Percentiles rank a stretch among this genome's conserved stretches.
phyloP scores from a whole-genome alignment of 2,329 filamentous ascomycete species.

The Aspergillus quadrilineatus region DNA sequence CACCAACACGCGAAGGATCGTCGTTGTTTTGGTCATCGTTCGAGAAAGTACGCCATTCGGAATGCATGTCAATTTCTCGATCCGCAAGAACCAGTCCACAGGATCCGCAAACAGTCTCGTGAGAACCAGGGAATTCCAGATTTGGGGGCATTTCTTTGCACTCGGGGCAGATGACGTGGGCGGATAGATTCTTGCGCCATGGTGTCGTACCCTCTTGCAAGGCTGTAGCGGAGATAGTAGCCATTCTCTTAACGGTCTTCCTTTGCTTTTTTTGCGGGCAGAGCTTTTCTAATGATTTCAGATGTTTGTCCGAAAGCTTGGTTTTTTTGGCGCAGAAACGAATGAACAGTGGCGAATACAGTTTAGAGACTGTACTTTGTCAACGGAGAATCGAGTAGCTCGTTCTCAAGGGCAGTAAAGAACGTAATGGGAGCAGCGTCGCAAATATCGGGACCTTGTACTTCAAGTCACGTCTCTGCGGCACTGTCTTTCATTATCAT shows the following conservation, averaged over 20 bases:
- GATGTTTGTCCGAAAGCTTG: constrained; percentile 45
- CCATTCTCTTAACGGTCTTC: constrained; percentile 35
- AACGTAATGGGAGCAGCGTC: constrained; percentile 25
- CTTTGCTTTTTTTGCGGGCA: constrained; percentile 34
- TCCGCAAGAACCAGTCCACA: constrained; percentile 90
- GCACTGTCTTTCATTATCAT: constrained; percentile 33
- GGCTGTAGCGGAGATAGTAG: constrained; percentile 36
- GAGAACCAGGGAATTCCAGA: constrained; percentile 87
- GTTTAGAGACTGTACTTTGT: constrained; percentile 53
- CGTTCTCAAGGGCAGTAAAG: constrained; percentile 13
- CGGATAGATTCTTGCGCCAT: constrained; percentile 83
- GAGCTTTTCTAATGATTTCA: constrained; percentile 46
- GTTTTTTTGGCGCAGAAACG: constrained; percentile 54
- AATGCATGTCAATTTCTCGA: constrained; percentile 90
- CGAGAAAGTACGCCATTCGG: constrained; percentile 98
- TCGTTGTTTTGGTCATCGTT: constrained; percentile 97
- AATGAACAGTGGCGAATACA: constrained; percentile 71
- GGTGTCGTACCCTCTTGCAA: constrained; percentile 39
- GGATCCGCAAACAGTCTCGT: constrained; percentile 86
- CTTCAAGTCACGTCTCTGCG: constrained; percentile 26
- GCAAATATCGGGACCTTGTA: constrained; percentile 21
- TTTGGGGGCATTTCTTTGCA: constrained; percentile 92
- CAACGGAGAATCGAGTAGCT: constrained; percentile 15
- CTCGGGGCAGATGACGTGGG: constrained; percentile 81
- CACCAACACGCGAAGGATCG: constrained; percentile 96